Base-by-base conservation (phyloP, 176 grass and related monocot species). In the Oryza australiensis region DNA sequence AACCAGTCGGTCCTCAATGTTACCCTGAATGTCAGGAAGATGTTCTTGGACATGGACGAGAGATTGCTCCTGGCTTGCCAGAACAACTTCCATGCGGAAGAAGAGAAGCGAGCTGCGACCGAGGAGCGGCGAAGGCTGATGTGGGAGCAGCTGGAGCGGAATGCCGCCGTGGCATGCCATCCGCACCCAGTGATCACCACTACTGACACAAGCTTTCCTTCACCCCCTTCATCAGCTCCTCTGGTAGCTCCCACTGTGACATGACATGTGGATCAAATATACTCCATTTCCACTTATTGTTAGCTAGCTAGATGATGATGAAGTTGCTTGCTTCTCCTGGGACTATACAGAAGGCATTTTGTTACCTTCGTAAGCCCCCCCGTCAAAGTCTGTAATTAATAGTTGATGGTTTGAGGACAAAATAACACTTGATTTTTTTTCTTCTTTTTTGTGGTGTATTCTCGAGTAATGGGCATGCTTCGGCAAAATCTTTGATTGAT, bases 41-140 rank as follows among this genome's bases (percentile, higher is more conserved):
- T 94, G 89, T 92, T 99, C 83, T 78, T 72, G 0, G 97, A 96
- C 59, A 96, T 99, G 93, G 97, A 99, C 51, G 97, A 96, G 80
- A 87, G 64, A 66, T 86, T 99, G 23, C 83, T 99, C 40, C 78
- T 92, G 68, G 32, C 87, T 77, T 99, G 97, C 26, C 91, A 96
- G 78, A 89, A 32, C 45, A 96, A 88, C 75, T 96, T 99, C 70
- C 70, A 88, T 83, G 97, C 85, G 72, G 91, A 95, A 42, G 97
- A 99, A 77, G 83, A 92, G 66, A 96, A 92, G 72, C 84, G 73
- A 86, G 84, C 76, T 0, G 70, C 55, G 0, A 57, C 70, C 0
- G 87, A 92, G 74, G 93, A 94, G 83, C 88, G 74, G 34, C 80
- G 97, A 67, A 95, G 83, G 70, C 85, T 90, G 18, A 92, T 85